Conservation (phyloP, 1,284 basidiomycete genomes). For the Lentinula novae-zelandiae region DNA sequence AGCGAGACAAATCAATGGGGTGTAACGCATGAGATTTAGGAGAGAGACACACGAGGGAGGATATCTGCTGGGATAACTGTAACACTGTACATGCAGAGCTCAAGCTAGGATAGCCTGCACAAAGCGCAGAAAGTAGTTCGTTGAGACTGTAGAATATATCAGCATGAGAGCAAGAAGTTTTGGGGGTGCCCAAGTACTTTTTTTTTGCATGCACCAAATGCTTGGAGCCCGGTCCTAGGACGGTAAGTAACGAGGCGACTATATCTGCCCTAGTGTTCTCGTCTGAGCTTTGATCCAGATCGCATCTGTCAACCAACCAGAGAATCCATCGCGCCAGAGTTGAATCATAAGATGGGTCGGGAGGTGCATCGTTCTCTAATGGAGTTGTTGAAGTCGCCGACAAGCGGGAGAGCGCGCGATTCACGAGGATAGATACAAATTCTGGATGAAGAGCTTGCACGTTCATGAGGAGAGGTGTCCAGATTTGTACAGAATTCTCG, state of each 20-base stretch:
- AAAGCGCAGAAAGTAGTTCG: conserved; percentile 30
- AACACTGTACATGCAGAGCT: conserved; percentile 1
- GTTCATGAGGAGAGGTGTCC: conserved; percentile 68
- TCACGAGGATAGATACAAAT: conserved; percentile 50
- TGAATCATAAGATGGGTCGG: conserved; percentile 25
- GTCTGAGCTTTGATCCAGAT: conserved; percentile 17
- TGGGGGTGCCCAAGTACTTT: too few relatives aligned
- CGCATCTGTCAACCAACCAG: conserved; percentile 49
- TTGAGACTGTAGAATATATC: conserved; percentile 24
- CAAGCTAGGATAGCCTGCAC: conserved; percentile 23
- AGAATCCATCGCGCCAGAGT: conserved; percentile 66
- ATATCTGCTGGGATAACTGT: background rate
- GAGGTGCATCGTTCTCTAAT: background rate
- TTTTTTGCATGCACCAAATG: conserved; percentile 19
- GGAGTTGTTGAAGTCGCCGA: conserved; percentile 11
- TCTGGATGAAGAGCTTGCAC: conserved; percentile 54
- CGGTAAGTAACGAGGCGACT: conserved; percentile 37
- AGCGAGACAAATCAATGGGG: background rate
- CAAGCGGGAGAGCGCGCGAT: conserved; percentile 46
- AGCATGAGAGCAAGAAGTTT: too few relatives aligned
- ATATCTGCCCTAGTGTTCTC: conserved; percentile 27
- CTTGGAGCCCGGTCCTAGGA: conserved; percentile 26
- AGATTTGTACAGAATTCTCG: conserved; percentile 53
- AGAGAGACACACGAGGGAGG: background rate
- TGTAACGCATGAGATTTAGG: background rate